These are phyloP conservation scores for Ophiosphaerella herpotricha DNA, from an alignment of 2,329 filamentous ascomycete genomes.

Conservation along the genomic window DNA sequence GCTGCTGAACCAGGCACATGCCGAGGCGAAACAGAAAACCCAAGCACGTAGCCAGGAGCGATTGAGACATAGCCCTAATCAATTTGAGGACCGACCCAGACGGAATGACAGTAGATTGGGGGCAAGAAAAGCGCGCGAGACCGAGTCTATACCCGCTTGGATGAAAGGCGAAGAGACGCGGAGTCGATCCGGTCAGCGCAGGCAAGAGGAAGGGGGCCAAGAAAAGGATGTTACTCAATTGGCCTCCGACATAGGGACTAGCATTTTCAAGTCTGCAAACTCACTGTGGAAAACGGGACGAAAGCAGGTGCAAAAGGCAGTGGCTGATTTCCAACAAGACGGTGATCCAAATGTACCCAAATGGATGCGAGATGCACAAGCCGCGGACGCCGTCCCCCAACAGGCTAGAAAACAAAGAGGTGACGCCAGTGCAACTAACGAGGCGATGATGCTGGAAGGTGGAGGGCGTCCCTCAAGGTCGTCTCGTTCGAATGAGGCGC, in stretches of 20 bases:
- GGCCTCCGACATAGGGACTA: constrained; percentile 81
- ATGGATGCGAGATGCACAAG: constrained; percentile 84
- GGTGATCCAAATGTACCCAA: constrained; percentile 81
- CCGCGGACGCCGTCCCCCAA: constrained; percentile 29
- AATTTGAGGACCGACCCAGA: constrained; percentile 28
- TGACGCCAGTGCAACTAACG: constrained; percentile 49
- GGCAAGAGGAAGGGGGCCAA: constrained; percentile 57
- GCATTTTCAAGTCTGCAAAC: constrained; percentile 89
- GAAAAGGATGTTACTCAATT: constrained; percentile 79
- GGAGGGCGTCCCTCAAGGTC: constrained; percentile 60
- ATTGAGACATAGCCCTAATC: constrained; percentile 31
- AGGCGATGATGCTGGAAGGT: constrained; percentile 78
- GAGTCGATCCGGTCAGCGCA: constrained; percentile 53
- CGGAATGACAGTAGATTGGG: constrained; percentile 28
- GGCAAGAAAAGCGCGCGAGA: constrained; percentile 38
- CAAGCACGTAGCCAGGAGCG: constrained; percentile 40
- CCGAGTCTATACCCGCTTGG: constrained; percentile 61
- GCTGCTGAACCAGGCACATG: constrained; percentile 89
- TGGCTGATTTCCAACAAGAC: constrained; percentile 80
- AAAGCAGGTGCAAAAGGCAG: constrained; percentile 89
- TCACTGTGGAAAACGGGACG: constrained; percentile 93
- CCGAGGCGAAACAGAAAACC: constrained; percentile 75
- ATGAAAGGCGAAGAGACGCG: constrained; percentile 62
- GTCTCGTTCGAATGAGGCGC: constrained; percentile 31
- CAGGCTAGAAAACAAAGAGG: constrained; percentile 25